Base-by-base conservation (phyloP, 2,329 filamentous ascomycete genomes). In the Cytospora leucostoma region DNA sequence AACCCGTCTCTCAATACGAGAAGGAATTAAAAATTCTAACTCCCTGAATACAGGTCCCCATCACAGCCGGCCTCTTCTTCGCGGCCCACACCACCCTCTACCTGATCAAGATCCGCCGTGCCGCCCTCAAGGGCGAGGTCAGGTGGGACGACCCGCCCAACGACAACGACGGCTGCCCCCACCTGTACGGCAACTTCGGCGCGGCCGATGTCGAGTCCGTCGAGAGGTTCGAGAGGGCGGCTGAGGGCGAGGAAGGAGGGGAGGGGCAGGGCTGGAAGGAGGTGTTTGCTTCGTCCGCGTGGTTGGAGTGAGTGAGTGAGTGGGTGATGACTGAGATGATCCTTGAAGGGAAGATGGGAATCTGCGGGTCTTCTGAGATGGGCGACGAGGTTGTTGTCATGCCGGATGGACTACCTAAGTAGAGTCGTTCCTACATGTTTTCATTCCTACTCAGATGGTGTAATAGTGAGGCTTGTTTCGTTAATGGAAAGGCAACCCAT, bases 161-260 rank as follows among this genome's bases (percentile, higher is more conserved):
- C 54, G 73, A 74, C 1, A 74, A 74, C 17, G 77, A 76, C 19
- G 79, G 77, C 60, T 88, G 84, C 67, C 82, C 85, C 59, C 86
- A 88, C 69, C 71, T 88, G 44, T 87, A 86, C 70, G 81, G 80
- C 57, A 83, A 84, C 68, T 80, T 88, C 70, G 84, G 85, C 10
- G 75, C 68, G 10, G 76, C 73, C 3, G 81, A 87, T 63, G 77
- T 88, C 12, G 76, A 79, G 44, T 78, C 76, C 13, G 73, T 76
- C 4, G 71, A 77, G 66, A 77, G 77, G 67, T 84, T 87, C 64
- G 71, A 74, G 53, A 80, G 79, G 61, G 69, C 70, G 61, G 69
- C 70, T n/a, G 76, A 76, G 69, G 0, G 72, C 79, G 70, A 77
- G 47, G 49, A 54, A 68, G 76, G 76, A 69, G 0, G 72, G 79